Percentiles rank a stretch among this genome's conserved stretches.
Conservation (phyloP, 139 green algal species). For the Ulvella scutata region DNA sequence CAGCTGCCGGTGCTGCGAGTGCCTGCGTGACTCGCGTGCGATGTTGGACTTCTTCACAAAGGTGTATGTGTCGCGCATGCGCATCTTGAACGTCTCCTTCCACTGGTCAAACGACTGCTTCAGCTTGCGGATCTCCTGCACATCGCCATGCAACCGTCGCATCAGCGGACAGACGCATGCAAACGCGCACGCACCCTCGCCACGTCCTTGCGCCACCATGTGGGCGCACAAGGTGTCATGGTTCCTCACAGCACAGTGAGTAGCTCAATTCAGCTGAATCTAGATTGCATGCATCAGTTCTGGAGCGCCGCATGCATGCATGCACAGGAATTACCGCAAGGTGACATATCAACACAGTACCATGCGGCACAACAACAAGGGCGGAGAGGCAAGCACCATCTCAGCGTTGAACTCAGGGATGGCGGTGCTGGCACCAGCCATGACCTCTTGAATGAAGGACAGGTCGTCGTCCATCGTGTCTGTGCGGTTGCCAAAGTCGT, state of each 20-base stretch:
- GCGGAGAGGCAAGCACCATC: not conserved
- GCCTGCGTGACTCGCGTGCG: not conserved
- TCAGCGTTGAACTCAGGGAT: not conserved
- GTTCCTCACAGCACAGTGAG: no score
- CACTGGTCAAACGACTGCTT: not conserved
- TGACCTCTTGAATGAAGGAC: not conserved
- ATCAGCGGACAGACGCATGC: no score
- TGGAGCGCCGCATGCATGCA: no score
- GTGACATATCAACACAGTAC: no score
- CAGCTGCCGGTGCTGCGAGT: not conserved
- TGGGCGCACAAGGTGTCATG: no score
- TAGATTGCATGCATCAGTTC: no score
- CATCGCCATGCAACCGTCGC: no score
- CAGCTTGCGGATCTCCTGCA: conserved; percentile 3
- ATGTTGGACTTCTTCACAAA: not conserved
- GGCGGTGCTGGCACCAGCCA: not conserved
- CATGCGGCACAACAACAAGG: no score
- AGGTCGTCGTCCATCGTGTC: conserved; percentile 4
- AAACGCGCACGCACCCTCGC: no score
- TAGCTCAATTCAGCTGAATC: no score
- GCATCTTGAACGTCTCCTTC: conserved; percentile 1
- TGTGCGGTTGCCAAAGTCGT: conserved; percentile 1
- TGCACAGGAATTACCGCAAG: no score
- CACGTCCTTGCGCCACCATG: no score
- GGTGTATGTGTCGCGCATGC: not conserved